Evolutionary conservation across 2,329 filamentous ascomycete genomes (phyloP).

Genomic region (Xylariaceae sp.): DNA sequence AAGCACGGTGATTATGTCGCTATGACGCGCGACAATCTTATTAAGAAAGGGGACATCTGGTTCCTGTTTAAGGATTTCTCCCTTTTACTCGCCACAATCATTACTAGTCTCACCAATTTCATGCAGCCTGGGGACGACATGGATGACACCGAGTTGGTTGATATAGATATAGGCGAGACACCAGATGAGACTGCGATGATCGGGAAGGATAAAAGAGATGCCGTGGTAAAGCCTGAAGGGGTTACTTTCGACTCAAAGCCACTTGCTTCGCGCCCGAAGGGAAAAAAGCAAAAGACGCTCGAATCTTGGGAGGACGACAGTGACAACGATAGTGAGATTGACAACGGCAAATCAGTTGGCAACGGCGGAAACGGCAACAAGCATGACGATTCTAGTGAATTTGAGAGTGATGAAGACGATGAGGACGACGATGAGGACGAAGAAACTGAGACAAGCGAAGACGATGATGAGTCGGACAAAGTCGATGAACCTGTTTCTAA

Average conservation of each 20-base stretch:
- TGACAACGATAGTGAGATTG: slow-evolving; percentile 23
- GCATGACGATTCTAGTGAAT: not conserved
- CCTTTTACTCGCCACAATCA: slow-evolving; percentile 62
- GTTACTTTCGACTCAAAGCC: not conserved
- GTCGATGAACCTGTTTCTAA: not conserved
- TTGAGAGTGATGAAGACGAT: not conserved
- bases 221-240: not conserved
- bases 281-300: slow-evolving; percentile 40
- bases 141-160: slow-evolving; percentile 41
- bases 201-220: slow-evolving; percentile 26
- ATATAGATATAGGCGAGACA: slow-evolving; percentile 33
- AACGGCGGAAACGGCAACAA: slow-evolving; percentile 27
- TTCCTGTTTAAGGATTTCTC: slow-evolving; percentile 60
- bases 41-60: slow-evolving; percentile 65
- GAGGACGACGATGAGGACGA: not conserved
- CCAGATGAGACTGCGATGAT: slow-evolving; percentile 22
- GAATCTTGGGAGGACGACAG: slow-evolving; percentile 45
- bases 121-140: slow-evolving; percentile 45
- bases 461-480: not conserved
- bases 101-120: slow-evolving; percentile 57
- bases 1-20: slow-evolving; percentile 62
- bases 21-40: slow-evolving; percentile 59
- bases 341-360: slow-evolving; percentile 7
- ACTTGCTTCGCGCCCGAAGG: not conserved
- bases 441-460: not conserved